Percentiles rank a stretch among this genome's conserved stretches.
Evolutionary conservation across 108 stramenopile genomes (phyloP).

Genomic region (Pseudonitzschia multiseries): DNA sequence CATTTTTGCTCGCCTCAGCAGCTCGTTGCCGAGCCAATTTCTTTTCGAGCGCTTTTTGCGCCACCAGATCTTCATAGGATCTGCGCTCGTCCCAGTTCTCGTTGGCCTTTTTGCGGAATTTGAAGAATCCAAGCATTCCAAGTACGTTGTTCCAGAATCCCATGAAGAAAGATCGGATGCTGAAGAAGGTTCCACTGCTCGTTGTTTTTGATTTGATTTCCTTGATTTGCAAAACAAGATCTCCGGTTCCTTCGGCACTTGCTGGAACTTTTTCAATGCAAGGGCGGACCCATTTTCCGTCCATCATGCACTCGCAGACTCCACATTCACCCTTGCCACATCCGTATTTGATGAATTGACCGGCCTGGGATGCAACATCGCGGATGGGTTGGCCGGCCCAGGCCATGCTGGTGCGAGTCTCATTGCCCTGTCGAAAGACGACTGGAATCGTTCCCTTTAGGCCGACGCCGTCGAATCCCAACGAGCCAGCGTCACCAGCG

Average conservation of each 20-base stretch:
- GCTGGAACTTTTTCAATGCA: slow-evolving; percentile 71
- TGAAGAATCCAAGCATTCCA: slow-evolving; percentile 86
- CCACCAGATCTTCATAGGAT: slow-evolving; percentile 67
- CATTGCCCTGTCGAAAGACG: slow-evolving; percentile 77
- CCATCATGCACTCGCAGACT: slow-evolving; percentile 77
- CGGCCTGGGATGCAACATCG: slow-evolving; percentile 84
- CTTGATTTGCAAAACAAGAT: slow-evolving; percentile 63
- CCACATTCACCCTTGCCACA: slow-evolving; percentile 95
- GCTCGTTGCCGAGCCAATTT: background rate
- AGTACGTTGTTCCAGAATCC: slow-evolving; percentile 86
- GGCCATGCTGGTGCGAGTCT: slow-evolving; percentile 66
- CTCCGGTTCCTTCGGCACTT: slow-evolving; percentile 21
- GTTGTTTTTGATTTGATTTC: slow-evolving; percentile 55
- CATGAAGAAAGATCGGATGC: slow-evolving; percentile 67
- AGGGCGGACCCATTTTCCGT: slow-evolving; percentile 84
- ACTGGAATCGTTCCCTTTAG: slow-evolving; percentile 71
- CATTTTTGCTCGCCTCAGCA: background rate
- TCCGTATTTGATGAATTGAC: slow-evolving; percentile 89
- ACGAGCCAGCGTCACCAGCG: slow-evolving; percentile 29
- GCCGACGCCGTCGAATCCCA: slow-evolving; percentile 56
- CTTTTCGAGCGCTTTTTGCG: slow-evolving; percentile 54
- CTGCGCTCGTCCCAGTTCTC: slow-evolving; percentile 77
- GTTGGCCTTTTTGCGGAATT: slow-evolving; percentile 55
- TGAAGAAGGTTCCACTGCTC: slow-evolving; percentile 72
- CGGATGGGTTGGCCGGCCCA: slow-evolving; percentile 71